These are phyloP conservation scores for Neonectria magnoliae DNA, from an alignment of 2,329 filamentous ascomycete genomes.

Conservation along the genomic window DNA sequence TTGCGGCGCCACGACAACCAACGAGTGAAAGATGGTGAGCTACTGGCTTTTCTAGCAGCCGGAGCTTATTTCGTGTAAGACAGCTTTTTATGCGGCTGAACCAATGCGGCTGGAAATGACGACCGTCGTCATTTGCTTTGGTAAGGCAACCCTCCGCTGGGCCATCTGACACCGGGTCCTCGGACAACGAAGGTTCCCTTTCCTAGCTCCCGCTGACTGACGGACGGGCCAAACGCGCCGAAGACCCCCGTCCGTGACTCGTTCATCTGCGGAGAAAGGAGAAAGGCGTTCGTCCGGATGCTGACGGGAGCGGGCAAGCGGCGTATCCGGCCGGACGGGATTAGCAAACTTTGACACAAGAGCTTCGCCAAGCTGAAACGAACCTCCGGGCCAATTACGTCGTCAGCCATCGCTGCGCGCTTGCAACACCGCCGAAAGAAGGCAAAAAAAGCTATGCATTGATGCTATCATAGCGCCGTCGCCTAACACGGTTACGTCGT, in stretches of 20 bases:
- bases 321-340: too few relatives aligned
- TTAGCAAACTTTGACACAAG: too few relatives aligned
- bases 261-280: too few relatives aligned
- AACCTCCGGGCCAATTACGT: too few relatives aligned
- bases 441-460: background rate
- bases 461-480: background rate
- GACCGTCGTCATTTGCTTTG: too few relatives aligned
- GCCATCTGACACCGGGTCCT: background rate
- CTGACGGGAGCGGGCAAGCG: too few relatives aligned
- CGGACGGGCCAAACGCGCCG: too few relatives aligned
- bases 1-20: background rate
- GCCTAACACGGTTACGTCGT: background rate
- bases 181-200: background rate
- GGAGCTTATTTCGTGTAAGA: background rate
- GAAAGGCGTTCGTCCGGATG: too few relatives aligned
- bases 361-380: too few relatives aligned
- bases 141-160: too few relatives aligned
- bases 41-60: background rate
- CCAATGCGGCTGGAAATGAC: background rate
- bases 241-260: background rate
- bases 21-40: background rate
- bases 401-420: too few relatives aligned
- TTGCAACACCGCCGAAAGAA: background rate
- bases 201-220: too few relatives aligned
- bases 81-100: background rate